Percentiles rank a stretch among this genome's conserved stretches.
Conservation (phyloP, 1,284 basidiomycete genomes). For the Melampsora larici-populina region DNA sequence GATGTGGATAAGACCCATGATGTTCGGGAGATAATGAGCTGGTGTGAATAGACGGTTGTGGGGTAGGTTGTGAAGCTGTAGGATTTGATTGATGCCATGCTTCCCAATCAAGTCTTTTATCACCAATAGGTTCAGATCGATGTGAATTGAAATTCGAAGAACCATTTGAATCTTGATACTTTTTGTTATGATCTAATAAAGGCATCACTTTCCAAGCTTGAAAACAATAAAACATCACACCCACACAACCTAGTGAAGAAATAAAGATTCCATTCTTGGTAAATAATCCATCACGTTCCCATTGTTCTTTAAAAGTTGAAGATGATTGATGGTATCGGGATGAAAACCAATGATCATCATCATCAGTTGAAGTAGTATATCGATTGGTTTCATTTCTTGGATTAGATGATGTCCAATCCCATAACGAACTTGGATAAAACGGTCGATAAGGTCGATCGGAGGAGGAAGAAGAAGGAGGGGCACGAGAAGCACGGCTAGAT, state of each 20-base stretch:
- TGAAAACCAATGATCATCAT: neutral
- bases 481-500: neutral
- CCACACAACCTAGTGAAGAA: constrained; percentile 13
- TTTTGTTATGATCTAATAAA: neutral
- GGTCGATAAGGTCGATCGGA: neutral
- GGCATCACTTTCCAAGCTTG: constrained; percentile 22
- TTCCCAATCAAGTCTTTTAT: constrained; percentile 21
- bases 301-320: constrained; percentile 34
- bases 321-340: neutral
- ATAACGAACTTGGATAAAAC: neutral
- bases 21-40: neutral
- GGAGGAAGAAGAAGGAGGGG: neutral
- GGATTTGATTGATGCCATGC: constrained; percentile 7
- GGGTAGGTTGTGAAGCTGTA: neutral
- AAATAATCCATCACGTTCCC: constrained; percentile 24
- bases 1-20: neutral
- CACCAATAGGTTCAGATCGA: constrained; percentile 14
- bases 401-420: neutral
- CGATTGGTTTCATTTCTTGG: too few relatives aligned
- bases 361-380: neutral
- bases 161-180: too few relatives aligned
- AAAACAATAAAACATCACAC: constrained; percentile 1
- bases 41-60: neutral
- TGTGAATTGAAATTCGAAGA: neutral
- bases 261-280: constrained; percentile 32